Evolutionary conservation across 257 asterid species (phyloP), one percentile per base, ranked within the genome.

Genomic region (Solanum sejunctum): DNA sequence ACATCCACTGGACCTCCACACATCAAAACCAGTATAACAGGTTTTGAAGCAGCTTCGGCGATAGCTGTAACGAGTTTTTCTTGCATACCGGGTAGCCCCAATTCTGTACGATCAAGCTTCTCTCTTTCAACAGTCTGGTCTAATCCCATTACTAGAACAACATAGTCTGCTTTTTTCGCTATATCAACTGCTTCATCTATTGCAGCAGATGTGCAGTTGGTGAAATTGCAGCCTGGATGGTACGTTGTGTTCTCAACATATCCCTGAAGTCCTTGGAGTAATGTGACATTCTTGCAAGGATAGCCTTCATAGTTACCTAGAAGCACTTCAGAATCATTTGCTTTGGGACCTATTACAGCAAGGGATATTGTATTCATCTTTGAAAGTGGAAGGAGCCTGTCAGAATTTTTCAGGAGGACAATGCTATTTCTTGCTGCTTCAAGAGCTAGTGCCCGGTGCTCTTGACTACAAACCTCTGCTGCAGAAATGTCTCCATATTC

Each of bases 1-100:
- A 93, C 87, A 80, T 93, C 97, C 2, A 93, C 89, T n/a, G 94
- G 94, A 84, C 97, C 95, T 81, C 97, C 97, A 84, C 87, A 87
- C 20, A 91, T 77, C 56, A 92, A 86, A 51, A 92, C 93, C 32
- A 92, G 85, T 6, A 91, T 89, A 61, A 92, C 89, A 0, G 96
- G 92, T 18, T 80, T 86, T 26, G 86, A 90, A 20, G 95, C 89
- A 18, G 89, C 92, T 15, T 77, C 12, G 3, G 97, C 93, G 0
- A 93, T 85, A 0, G 82, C 85, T 66, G 88, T 80, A 15, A 93
- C 49, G 10, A 91, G 91, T 16, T 13, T 73, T 77, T 88, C 91
- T 60, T 93, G 95, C 80, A 84, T 58, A 84, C 96, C 97, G 2
- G 96, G 96, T 7, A 91, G 92, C 13, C 85, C 90, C 85, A 93